Base-by-base conservation (phyloP, 352 stramenopile genomes). In the Phytophthora constricta region DNA sequence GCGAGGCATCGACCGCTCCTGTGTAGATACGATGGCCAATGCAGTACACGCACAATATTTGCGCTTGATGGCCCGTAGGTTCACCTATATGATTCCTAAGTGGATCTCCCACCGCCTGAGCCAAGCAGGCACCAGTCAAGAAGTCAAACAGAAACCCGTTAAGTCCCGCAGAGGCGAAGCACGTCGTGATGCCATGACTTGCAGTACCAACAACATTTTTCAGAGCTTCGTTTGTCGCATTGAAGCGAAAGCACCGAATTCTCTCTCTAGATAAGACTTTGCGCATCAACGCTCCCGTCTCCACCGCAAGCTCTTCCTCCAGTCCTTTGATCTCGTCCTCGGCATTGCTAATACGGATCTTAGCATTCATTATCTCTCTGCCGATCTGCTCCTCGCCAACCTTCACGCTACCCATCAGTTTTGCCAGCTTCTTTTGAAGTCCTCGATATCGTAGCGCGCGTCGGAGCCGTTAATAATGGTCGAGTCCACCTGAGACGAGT, bases 191-290 rank as follows among this genome's bases (percentile, higher is more conserved):
- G 14, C 87, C 82, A 28, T 91, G 78, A 42, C 83, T 95, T 9
- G 84, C 80, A 19, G 80, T 87, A 2, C 83, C 87, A 9, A 95
- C 70, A 7, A 92, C 87, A 41, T 90, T 89, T 59, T 89, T 91
- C 33, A 92, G 51, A 17, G 76, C 70, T 54, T 90, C 80, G 25
- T 95, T 93, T 1, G 76, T 84, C 8, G 79, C 72, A 53, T 86
- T 95, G 62, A 95, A 95, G 5, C 72, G 53, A 49, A 93, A 95
- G 37, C 84, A 95, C 0, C 87, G 87, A 13, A 95, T 54, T n/a
- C 50, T 64, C 7, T 91, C 74, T 66, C 82, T 92, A 0, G 78
- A 74, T 20, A 85, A 48, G 59, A 93, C 79, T 48, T 79, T 86
- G n/a, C 83, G 77, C 84, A 95, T 93, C 3, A 95, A 67, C 0